Conservation (phyloP, 2,329 filamentous ascomycete species). For the Chaetomiaceae sp. region DNA sequence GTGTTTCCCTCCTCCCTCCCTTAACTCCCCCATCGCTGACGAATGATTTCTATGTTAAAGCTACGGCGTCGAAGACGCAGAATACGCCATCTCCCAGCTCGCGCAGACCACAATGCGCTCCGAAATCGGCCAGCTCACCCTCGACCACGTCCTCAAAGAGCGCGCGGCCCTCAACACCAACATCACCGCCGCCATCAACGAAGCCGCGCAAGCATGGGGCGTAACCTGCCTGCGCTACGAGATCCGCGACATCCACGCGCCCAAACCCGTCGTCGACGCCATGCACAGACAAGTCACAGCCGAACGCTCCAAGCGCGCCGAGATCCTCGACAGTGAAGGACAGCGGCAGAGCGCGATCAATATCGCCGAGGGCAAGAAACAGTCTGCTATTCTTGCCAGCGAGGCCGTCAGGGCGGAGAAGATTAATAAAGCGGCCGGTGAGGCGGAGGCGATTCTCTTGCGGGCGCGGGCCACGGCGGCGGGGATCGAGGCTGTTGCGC, state of each 20-base stretch:
- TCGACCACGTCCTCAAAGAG: conserved; percentile 97
- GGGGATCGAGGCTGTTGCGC: conserved; percentile 83
- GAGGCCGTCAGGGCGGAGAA: conserved; percentile 86
- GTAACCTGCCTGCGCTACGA: conserved; percentile 95
- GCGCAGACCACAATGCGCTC: conserved; percentile 98
- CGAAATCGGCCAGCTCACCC: conserved; percentile 92
- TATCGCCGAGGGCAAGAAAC: conserved; percentile 95
- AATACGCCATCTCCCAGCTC: conserved; percentile 96
- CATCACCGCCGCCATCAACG: conserved; percentile 98
- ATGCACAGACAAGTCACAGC: conserved; percentile 99
- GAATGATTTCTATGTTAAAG: conserved; percentile 41
- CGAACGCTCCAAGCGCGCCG: conserved; percentile 93
- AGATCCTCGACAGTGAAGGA: conserved; percentile 95
- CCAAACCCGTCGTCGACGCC: conserved; percentile 85
- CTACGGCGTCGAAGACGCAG: conserved; percentile 96
- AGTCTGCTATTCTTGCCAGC: conserved; percentile 91
- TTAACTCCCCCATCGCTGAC: neutral
- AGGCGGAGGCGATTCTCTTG: conserved; percentile 86
- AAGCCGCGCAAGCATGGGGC: conserved; percentile 94
- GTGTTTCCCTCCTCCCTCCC: conserved; percentile 12
- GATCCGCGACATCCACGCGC: conserved; percentile 96
- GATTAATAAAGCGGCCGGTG: conserved; percentile 88
- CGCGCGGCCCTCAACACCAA: conserved; percentile 93
- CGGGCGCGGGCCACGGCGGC: conserved; percentile 80
- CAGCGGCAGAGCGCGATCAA: conserved; percentile 98